Evolutionary conservation across 768 basidiomycete genomes (phyloP), one percentile per base, ranked within the genome.

Genomic region (Flagelloscypha sp.): DNA sequence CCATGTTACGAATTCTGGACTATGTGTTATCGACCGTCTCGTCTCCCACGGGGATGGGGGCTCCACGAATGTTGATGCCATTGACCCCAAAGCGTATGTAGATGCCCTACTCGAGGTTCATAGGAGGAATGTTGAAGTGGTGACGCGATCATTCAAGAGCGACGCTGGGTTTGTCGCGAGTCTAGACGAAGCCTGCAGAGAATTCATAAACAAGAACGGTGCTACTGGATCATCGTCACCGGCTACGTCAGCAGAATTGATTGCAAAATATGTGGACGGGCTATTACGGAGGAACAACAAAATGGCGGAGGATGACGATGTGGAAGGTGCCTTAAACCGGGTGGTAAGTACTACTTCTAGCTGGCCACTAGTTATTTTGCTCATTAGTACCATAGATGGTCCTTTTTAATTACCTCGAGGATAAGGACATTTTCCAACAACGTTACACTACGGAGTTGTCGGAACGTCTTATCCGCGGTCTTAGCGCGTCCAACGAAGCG

Each of bases 361-460:
- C 52, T 2, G 58, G n/a, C n/a, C n/a, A n/a, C n/a, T n/a, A n/a
- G n/a, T n/a, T n/a, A n/a, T n/a, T n/a, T n/a, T n/a, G n/a, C n/a
- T n/a, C n/a, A n/a, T n/a, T n/a, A n/a, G n/a, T n/a, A n/a, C n/a
- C n/a, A n/a, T n/a, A n/a, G n/a, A n/a, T n/a, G n/a, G n/a, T n/a
- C n/a, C n/a, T 98, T 31, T 95, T 99, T 83, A 92, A 92, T 56
- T 98, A 95, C 60, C 84, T 97, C 48, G 89, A 93, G 55, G 93
- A 98, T 68, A 95, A 95, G 66, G 94, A 99, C 46, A 88, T 98
- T 9, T 99, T 97, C 78, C 92, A 94, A 54, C 85, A 84, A 12
- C 97, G 94, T 70, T 98, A 99, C 63, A 85, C 84, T 10, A 94
- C 88, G 44, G 93, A 89, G 57, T 61, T 98, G 16, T 87, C 87